Percentiles rank a stretch among this genome's conserved stretches.
Evolutionary conservation across 2,329 filamentous ascomycete genomes (phyloP).

Genomic region (Talaromyces sp.): DNA sequence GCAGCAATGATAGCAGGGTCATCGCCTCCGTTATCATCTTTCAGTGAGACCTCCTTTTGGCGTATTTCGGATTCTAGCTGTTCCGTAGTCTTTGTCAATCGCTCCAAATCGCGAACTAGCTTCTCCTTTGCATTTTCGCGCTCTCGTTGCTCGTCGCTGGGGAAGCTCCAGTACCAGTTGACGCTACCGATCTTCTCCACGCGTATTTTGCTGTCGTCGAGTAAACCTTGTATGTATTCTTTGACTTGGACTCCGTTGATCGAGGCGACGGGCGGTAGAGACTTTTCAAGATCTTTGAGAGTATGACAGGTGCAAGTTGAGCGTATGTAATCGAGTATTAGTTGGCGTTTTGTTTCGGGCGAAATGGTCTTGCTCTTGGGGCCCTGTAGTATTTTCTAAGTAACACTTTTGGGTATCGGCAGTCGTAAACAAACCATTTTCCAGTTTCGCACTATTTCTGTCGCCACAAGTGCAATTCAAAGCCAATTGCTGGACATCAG

Average conservation of each 20-base stretch:
- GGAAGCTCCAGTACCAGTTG: conserved; percentile 69
- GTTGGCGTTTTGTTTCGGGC: conserved; percentile 53
- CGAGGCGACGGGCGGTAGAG: conserved; percentile 54
- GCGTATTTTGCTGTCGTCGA: conserved; percentile 56
- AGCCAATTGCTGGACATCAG: background rate
- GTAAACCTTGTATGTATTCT: conserved; percentile 59
- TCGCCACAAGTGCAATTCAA: background rate
- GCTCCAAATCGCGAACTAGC: conserved; percentile 25
- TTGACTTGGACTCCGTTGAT: conserved; percentile 64
- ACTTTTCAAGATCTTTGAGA: conserved; percentile 64
- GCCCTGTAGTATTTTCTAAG: conserved; percentile 16
- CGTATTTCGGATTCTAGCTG: conserved; percentile 31
- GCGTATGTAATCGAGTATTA: conserved; percentile 56
- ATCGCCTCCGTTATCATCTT: conserved; percentile 19
- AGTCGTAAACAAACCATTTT: conserved; percentile 1
- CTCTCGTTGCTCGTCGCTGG: conserved; percentile 50
- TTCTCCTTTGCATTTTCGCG: conserved; percentile 30
- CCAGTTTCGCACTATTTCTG: background rate
- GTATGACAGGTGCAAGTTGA: conserved; percentile 57
- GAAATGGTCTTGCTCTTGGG: conserved; percentile 49
- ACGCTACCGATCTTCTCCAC: conserved; percentile 66
- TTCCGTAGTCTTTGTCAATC: conserved; percentile 21
- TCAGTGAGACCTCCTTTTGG: conserved; percentile 19
- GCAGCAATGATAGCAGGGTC: conserved; percentile 8
- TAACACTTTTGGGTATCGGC: background rate